Evolutionary conservation across 176 grass and related monocot species (phyloP).

Genomic region (Eleusine coracana): DNA sequence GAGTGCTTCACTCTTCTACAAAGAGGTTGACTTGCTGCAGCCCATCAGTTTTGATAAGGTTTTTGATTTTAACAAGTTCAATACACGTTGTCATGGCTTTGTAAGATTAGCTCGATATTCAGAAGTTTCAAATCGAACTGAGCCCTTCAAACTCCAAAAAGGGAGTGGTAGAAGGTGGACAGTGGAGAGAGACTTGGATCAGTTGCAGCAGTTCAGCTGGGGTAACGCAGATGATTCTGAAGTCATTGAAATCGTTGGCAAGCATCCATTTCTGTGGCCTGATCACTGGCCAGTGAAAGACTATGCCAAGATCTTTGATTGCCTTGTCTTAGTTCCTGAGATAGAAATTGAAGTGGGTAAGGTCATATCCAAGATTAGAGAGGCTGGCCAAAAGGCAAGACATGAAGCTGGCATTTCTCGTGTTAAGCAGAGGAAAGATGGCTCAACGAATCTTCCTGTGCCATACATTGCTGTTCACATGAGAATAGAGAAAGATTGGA

Average conservation of each 20-base stretch:
- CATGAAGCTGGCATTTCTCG: slow-evolving; percentile 47
- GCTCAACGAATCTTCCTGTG: slow-evolving; percentile 15
- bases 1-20: slow-evolving; percentile 94
- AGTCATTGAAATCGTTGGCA: slow-evolving; percentile 75
- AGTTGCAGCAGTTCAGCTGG: slow-evolving; percentile 60
- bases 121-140: slow-evolving; percentile 62
- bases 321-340: slow-evolving; percentile 73
- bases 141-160: slow-evolving; percentile 70
- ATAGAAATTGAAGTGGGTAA: slow-evolving; percentile 83
- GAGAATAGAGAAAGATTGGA: slow-evolving; percentile 99
- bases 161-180: slow-evolving; percentile 96
- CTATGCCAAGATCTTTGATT: slow-evolving; percentile 81
- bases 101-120: slow-evolving; percentile 83
- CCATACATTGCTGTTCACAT: slow-evolving; percentile 94
- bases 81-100: slow-evolving; percentile 70
- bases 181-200: slow-evolving; percentile 82
- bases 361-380: slow-evolving; percentile 91
- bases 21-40: slow-evolving; percentile 89
- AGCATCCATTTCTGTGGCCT: slow-evolving; percentile 94
- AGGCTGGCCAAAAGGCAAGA: slow-evolving; percentile 55
- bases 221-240: slow-evolving; percentile 55
- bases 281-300: slow-evolving; percentile 93
- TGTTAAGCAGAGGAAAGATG: slow-evolving; percentile 42
- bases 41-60: slow-evolving; percentile 85
- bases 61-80: slow-evolving; percentile 90